Evolutionary conservation across 2,329 filamentous ascomycete genomes (phyloP).

Genomic region (Claviceps purpurea): DNA sequence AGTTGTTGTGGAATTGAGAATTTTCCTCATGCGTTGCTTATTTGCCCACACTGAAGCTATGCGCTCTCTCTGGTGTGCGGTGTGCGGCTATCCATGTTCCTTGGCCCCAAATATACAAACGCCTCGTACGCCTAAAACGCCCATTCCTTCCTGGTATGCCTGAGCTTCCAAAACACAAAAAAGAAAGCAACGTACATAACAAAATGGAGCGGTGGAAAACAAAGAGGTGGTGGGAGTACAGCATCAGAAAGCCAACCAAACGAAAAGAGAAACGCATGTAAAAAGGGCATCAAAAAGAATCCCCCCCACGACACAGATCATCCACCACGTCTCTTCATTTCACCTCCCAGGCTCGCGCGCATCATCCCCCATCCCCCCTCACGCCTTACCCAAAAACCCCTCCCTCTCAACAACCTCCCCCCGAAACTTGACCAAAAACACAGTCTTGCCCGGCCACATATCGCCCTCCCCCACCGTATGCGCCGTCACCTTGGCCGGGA

Average conservation of each 20-base stretch:
- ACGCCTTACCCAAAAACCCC: constrained; percentile 54
- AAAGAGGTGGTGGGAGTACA: no score
- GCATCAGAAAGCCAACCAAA: background rate
- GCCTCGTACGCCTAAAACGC: background rate
- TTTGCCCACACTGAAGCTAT: background rate
- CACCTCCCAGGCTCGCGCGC: no score
- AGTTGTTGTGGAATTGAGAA: background rate
- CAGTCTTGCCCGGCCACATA: constrained; percentile 93
- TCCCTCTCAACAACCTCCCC: constrained; percentile 87
- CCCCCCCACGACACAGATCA: no score
- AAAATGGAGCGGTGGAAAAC: background rate
- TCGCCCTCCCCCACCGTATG: constrained; percentile 64
- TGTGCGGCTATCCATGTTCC: background rate
- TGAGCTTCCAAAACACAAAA: background rate
- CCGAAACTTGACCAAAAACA: constrained; percentile 88
- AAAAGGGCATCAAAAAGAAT: no score
- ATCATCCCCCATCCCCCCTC: background rate
- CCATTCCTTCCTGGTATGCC: background rate
- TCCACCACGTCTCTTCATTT: no score
- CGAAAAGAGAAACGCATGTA: no score
- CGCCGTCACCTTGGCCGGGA: constrained; percentile 77
- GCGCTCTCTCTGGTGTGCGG: background rate
- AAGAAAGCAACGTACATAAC: background rate
- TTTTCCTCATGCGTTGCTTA: background rate
- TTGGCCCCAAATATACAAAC: background rate